Evolutionary conservation across 2,329 filamentous ascomycete species (phyloP).

Genomic region (Madurella fahalii): DNA sequence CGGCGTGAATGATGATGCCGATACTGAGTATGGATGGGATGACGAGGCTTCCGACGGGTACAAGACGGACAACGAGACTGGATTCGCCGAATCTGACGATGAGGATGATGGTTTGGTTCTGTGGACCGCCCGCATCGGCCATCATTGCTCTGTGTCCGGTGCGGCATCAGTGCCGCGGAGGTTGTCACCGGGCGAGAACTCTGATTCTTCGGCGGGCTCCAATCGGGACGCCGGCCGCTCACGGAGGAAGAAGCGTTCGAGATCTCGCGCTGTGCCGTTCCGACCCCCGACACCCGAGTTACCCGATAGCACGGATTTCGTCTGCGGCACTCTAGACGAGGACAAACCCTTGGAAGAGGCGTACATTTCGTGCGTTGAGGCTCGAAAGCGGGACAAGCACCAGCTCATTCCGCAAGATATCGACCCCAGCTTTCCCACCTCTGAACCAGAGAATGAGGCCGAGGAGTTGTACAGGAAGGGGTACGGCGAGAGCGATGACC

Average conservation of each 20-base stretch:
- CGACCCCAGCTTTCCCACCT: slow-evolving; percentile 94
- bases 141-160: slow-evolving; percentile 35
- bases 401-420: slow-evolving; percentile 90
- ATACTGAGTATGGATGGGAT: slow-evolving; percentile 57
- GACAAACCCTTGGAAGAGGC: slow-evolving; percentile 92
- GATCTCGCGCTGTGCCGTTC: slow-evolving; percentile 45
- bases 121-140: slow-evolving; percentile 48
- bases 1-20: slow-evolving; percentile 31
- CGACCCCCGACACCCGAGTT: slow-evolving; percentile 73
- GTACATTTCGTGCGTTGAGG: slow-evolving; percentile 80
- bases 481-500: slow-evolving; percentile 62
- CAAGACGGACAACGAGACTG: slow-evolving; percentile 68
- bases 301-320: slow-evolving; percentile 96
- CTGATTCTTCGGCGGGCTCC: slow-evolving; percentile 59
- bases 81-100: slow-evolving; percentile 65
- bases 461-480: slow-evolving; percentile 58
- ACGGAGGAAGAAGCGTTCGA: slow-evolving; percentile 31
- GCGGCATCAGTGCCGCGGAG: slow-evolving; percentile 37
- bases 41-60: slow-evolving; percentile 62
- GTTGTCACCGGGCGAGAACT: slow-evolving; percentile 43
- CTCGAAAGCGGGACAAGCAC: slow-evolving; percentile 76
- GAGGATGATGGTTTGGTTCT: slow-evolving; percentile 64
- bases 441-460: slow-evolving; percentile 82
- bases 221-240: slow-evolving; percentile 30
- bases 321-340: slow-evolving; percentile 96